A percentile compares a stretch with the other conserved stretches of the same genome.
Conservation (phyloP, 495 filamentous ascomycete species). For the Cercophora scortea region DNA sequence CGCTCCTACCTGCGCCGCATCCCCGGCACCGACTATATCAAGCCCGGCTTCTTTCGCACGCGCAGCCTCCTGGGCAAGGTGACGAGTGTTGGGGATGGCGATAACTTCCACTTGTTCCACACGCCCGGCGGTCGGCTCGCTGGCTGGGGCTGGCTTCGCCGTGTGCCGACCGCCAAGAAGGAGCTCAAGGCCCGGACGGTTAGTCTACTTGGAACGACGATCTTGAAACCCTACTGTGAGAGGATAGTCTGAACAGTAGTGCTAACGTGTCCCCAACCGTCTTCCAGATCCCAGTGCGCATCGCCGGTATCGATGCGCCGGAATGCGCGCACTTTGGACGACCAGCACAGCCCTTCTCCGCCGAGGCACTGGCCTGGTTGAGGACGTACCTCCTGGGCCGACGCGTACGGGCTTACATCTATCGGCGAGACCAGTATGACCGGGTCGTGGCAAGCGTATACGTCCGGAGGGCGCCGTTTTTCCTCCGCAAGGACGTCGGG, state of each 20-base stretch:
- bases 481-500: conserved; percentile 70
- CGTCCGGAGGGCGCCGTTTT: conserved; percentile 55
- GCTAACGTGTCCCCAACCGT: conserved; percentile 2
- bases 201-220: conserved; percentile 21
- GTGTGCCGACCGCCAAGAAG: conserved; percentile 57
- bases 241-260: background rate
- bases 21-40: conserved; percentile 63
- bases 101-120: conserved; percentile 89
- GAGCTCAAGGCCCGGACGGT: conserved; percentile 73
- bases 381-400: conserved; percentile 59
- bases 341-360: conserved; percentile 73
- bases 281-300: conserved; percentile 65
- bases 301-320: conserved; percentile 90
- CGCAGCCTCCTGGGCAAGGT: conserved; percentile 75
- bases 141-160: conserved; percentile 88
- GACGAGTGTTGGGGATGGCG: conserved; percentile 91
- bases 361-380: conserved; percentile 75
- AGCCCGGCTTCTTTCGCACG: conserved; percentile 56
- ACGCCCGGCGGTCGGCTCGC: conserved; percentile 79
- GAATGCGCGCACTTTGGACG: conserved; percentile 88
- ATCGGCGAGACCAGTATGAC: conserved; percentile 84
- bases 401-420: conserved; percentile 73
- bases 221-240: background rate
- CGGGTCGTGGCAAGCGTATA: conserved; percentile 81
- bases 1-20: conserved; percentile 74